phyloP scores from a whole-genome alignment of 192 early-diverging fungal genomes.

The Phycomyces blakesleeanus region DNA sequence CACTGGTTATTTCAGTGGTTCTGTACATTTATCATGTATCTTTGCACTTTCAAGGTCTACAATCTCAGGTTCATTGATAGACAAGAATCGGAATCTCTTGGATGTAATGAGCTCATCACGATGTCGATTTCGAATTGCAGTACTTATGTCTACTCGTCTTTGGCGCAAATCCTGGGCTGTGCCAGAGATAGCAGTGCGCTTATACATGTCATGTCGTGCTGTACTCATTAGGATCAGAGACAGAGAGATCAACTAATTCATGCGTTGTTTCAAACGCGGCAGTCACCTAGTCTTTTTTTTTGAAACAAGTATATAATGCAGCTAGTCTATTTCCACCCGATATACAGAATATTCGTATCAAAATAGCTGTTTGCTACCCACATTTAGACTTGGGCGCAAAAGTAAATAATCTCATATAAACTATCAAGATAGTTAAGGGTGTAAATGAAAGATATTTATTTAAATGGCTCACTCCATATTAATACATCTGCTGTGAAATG shows the following conservation, averaged over 20 bases:
- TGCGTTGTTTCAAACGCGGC: background rate
- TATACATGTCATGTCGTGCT: conserved; percentile 38
- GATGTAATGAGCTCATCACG: conserved; percentile 68
- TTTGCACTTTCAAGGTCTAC: conserved; percentile 18
- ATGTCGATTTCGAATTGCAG: conserved; percentile 56
- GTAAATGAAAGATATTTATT: too few relatives aligned
- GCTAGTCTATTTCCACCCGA: too few relatives aligned
- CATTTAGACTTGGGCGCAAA: too few relatives aligned
- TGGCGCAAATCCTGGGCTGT: conserved; percentile 48
- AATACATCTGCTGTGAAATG: too few relatives aligned
- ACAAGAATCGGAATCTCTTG: conserved; percentile 51
- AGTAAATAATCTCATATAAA: too few relatives aligned
- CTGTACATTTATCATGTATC: too few relatives aligned
- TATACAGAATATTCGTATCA: too few relatives aligned
- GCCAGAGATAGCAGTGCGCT: conserved; percentile 45
- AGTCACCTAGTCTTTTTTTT: background rate
- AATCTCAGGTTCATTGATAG: background rate
- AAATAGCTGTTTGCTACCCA: too few relatives aligned
- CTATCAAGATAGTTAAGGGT: too few relatives aligned
- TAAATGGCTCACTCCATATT: too few relatives aligned
- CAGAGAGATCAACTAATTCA: background rate
- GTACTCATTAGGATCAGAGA: background rate
- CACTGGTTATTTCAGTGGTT: too few relatives aligned
- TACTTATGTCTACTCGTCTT: conserved; percentile 53
- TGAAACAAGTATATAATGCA: too few relatives aligned